phyloP scores from a whole-genome alignment of 108 stramenopile species.

The Pseudonitzschia delicatissima region DNA sequence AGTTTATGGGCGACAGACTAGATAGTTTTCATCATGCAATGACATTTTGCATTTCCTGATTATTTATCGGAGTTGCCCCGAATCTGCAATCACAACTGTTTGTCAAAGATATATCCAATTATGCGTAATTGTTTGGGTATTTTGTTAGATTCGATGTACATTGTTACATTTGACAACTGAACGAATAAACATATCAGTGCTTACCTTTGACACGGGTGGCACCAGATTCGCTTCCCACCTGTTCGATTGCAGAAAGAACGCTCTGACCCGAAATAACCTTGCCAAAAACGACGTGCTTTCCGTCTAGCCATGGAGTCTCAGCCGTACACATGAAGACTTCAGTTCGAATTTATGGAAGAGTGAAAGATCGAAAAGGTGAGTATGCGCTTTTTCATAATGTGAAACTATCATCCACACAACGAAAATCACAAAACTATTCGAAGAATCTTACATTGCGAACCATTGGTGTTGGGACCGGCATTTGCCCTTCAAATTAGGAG shows the following conservation, averaged over 20 bases:
- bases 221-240: constrained; percentile 83
- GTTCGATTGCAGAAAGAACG: constrained; percentile 90
- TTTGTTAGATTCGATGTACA: background rate
- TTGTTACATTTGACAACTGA: background rate
- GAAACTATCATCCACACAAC: no score
- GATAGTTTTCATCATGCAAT: no score
- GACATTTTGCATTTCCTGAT: no score
- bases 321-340: constrained; percentile 91
- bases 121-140: background rate
- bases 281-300: constrained; percentile 96
- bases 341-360: background rate
- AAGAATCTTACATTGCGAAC: constrained; percentile 73
- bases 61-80: constrained; percentile 51
- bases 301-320: constrained; percentile 82
- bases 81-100: constrained; percentile 44
- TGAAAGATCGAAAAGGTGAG: background rate
- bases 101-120: background rate
- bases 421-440: no score
- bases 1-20: no score
- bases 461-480: constrained; percentile 94
- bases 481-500: constrained; percentile 85
- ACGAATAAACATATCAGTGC: background rate
- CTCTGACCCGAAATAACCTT: constrained; percentile 86
- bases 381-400: background rate
- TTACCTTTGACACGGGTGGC: constrained; percentile 73